phyloP scores from a whole-genome alignment of 345 rosid species.

The Eucalyptus pauciflora region DNA sequence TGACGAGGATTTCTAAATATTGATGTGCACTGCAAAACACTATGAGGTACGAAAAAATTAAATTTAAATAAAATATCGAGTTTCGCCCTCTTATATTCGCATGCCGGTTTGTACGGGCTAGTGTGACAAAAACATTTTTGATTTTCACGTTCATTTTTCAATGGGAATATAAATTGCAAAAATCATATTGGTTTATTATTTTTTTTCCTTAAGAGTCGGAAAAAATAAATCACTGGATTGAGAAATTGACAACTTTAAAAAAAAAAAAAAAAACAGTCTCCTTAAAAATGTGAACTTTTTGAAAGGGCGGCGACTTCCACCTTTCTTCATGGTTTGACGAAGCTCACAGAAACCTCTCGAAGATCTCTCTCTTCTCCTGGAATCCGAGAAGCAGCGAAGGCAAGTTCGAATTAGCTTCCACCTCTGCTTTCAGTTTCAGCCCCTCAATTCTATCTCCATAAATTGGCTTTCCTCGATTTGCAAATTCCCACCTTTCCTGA shows the following conservation, averaged over 20 bases:
- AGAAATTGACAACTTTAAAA: not conserved
- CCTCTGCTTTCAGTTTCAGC: not conserved
- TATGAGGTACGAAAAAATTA: accelerated
- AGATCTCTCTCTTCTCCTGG: not conserved
- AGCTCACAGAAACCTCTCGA: not conserved
- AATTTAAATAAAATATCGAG: not conserved
- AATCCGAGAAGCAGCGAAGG: not conserved
- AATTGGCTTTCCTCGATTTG: not conserved
- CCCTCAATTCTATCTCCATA: not conserved
- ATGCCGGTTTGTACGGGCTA: not conserved
- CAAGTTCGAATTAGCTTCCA: not conserved
- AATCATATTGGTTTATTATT: not conserved
- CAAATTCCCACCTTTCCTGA: not conserved
- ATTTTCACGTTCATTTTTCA: not conserved
- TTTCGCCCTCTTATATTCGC: not conserved
- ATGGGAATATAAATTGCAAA: not conserved
- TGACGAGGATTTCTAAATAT: not conserved
- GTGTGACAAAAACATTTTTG: not conserved
- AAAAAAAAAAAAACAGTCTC: not conserved
- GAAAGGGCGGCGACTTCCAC: not conserved
- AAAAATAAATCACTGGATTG: not conserved
- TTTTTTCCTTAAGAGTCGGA: not conserved
- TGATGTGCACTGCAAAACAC: accelerated
- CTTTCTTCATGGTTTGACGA: not conserved
- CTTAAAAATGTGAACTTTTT: not conserved